Evolutionary conservation across 116 monocot species (phyloP).

Genomic region (Phalaenopsis hybrid): DNA sequence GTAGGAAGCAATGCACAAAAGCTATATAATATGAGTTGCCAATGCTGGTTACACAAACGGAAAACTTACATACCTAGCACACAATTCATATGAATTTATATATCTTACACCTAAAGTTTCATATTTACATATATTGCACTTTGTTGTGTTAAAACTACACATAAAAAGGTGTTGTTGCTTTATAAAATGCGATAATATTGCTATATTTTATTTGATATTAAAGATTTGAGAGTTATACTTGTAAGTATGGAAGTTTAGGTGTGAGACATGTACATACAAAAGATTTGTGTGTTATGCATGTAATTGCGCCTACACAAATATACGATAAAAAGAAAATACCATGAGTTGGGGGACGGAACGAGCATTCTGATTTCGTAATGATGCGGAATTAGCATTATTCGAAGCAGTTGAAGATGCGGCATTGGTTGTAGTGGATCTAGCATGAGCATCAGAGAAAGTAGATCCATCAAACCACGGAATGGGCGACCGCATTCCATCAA

Average conservation of each 20-base stretch:
- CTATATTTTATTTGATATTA: no score
- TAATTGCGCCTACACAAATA: background rate
- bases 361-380: slow-evolving; percentile 41
- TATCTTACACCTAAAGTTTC: no score
- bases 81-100: no score
- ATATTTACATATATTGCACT: no score
- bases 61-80: no score
- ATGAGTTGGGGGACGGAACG: slow-evolving; percentile 29
- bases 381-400: slow-evolving; percentile 19
- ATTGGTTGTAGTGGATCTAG: slow-evolving; percentile 18
- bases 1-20: background rate
- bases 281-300: no score
- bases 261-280: no score
- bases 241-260: no score
- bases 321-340: slow-evolving; percentile 22
- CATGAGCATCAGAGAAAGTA: slow-evolving; percentile 39
- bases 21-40: background rate
- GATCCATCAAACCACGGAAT: slow-evolving; percentile 48
- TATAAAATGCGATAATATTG: no score
- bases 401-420: slow-evolving; percentile 25
- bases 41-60: background rate
- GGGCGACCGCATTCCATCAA: slow-evolving; percentile 55
- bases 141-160: no score
- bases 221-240: no score
- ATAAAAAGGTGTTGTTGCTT: no score